Base-by-base conservation (phyloP, 2,329 filamentous ascomycete genomes). In the Penicillium palitans region DNA sequence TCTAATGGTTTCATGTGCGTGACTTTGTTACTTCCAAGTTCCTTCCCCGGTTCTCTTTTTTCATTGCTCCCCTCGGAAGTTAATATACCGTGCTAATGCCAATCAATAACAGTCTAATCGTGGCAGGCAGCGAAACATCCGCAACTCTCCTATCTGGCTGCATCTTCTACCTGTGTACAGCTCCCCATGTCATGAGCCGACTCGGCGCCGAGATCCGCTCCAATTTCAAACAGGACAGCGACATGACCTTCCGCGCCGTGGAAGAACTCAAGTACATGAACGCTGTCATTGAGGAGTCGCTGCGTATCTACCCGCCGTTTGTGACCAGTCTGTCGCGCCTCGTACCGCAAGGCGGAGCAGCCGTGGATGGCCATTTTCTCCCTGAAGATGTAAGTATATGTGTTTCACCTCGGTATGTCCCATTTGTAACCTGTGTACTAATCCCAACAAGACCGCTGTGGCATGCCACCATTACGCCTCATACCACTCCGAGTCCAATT, bases 281-380 rank as follows among this genome's bases (percentile, higher is more conserved):
- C 6, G 81, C 80, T 4, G 76, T 75, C 55, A 74, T 83, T 41
- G 75, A 82, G 44, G 80, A 83, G 63, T 68, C 76, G 0, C 68
- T 83, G 56, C 76, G 81, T 17, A 68, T 81, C 51, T 76, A 76
- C 4, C 79, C 81, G 3, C 74, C 79, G 0, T 75, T 78, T 0
- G 69, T 72, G 2, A 68, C 69, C 10, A 66, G 59, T 24, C 60
- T 69, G 12, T 54, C 61, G 4, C 66, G 52, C 62, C 67, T 52
- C 53, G 72, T 52, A 54, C 79, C 46, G 61, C 68, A 53, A 61
- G 41, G 71, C 58, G 59, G 75, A 61, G 53, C 72, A 0, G 35
- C 59, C 0, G 68, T 80, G 35, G 70, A 73, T 21, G 71, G 75
- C 4, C 58, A 71, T 0, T 65, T 68, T 29, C 66, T 81, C 68